These are phyloP conservation scores for Pseudofabraea citricarpa DNA, from an alignment of 2,329 filamentous ascomycete species.

Conservation along the genomic window DNA sequence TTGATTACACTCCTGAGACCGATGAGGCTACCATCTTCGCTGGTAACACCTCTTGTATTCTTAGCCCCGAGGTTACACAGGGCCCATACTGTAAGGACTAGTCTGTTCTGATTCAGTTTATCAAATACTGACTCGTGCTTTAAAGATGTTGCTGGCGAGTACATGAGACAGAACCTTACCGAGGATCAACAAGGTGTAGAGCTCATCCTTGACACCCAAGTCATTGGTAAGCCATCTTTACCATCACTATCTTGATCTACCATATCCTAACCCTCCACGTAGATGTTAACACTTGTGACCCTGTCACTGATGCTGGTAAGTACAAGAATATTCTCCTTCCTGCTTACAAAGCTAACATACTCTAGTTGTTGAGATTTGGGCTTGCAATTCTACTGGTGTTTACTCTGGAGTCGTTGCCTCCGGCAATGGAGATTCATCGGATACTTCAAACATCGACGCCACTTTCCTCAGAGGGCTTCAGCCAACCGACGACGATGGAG, in stretches of 20 bases:
- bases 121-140: too few relatives aligned
- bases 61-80: conserved; percentile 46
- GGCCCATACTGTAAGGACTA: conserved; percentile 44
- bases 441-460: conserved; percentile 13
- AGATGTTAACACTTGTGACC: conserved; percentile 41
- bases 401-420: conserved; percentile 39
- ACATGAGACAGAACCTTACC: conserved; percentile 40
- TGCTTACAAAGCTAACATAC: too few relatives aligned
- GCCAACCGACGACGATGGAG: conserved; percentile 33
- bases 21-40: conserved; percentile 33
- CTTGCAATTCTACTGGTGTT: conserved; percentile 39
- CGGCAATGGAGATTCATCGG: conserved; percentile 37
- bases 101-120: not conserved
- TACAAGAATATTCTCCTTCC: too few relatives aligned
- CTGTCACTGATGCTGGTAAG: conserved; percentile 23
- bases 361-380: conserved; percentile 3
- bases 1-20: conserved; percentile 29
- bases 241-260: conserved; percentile 47
- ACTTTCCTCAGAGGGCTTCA: conserved; percentile 36
- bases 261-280: conserved; percentile 38
- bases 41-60: conserved; percentile 38
- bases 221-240: too few relatives aligned
- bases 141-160: conserved; percentile 42
- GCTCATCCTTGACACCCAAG: conserved; percentile 43
- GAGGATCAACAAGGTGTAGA: conserved; percentile 42